A percentile compares a stretch with the other conserved stretches of the same genome.
These are phyloP conservation scores for Arabis hirsuta DNA, from an alignment of 345 rosid species.

Conservation along the genomic window DNA sequence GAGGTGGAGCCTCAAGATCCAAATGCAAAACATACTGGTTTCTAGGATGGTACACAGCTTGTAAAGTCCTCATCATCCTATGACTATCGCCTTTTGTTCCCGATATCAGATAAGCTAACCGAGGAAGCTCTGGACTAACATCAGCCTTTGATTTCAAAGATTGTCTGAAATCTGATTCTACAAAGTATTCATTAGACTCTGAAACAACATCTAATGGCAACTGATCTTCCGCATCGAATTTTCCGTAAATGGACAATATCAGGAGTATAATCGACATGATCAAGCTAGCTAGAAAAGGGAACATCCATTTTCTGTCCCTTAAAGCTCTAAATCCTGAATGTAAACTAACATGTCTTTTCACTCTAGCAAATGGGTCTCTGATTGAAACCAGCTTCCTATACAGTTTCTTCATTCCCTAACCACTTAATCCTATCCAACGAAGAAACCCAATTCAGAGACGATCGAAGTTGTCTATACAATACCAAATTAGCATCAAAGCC, in stretches of 20 bases:
- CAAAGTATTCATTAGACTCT: slow-evolving; percentile 65
- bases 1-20: slow-evolving; percentile 94
- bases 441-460: slow-evolving; percentile 7
- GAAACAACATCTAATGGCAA: slow-evolving; percentile 54
- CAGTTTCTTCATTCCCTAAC: slow-evolving; percentile 50
- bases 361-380: slow-evolving; percentile 47
- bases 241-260: slow-evolving; percentile 51
- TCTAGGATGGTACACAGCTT: slow-evolving; percentile 93
- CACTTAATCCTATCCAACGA: slow-evolving; percentile 25
- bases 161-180: slow-evolving; percentile 62
- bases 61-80: slow-evolving; percentile 92
- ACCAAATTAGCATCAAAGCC: slow-evolving; percentile 13
- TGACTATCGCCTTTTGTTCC: slow-evolving; percentile 95
- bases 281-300: slow-evolving; percentile 79
- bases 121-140: slow-evolving; percentile 56
- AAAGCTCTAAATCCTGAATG: slow-evolving; percentile 62
- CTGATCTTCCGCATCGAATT: slow-evolving; percentile 47
- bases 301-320: slow-evolving; percentile 77
- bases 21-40: slow-evolving; percentile 91
- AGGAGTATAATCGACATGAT: slow-evolving; percentile 64
- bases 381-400: slow-evolving; percentile 50
- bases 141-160: slow-evolving; percentile 36
- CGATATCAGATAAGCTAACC: slow-evolving; percentile 87
- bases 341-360: slow-evolving; percentile 64
- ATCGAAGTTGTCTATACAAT: background rate